Percentiles rank a stretch among this genome's conserved stretches.
Evolutionary conservation across 371 early-diverging fungal species (phyloP).

Genomic region (Rhizomucor miehei): DNA sequence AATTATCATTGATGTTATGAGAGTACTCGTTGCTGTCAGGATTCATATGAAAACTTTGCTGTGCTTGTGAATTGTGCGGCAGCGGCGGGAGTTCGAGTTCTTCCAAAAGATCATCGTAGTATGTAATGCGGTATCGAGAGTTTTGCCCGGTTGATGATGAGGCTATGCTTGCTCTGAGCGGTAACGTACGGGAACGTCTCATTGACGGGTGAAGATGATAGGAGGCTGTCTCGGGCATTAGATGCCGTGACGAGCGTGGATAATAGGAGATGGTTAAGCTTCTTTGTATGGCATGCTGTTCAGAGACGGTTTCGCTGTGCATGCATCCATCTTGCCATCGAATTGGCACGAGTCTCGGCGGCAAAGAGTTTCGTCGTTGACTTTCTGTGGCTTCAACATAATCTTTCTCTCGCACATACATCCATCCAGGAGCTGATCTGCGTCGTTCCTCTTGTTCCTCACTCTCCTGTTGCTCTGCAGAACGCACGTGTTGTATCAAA

Average conservation of each 20-base stretch:
- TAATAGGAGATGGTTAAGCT: too few species aligned
- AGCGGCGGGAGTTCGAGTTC: too few species aligned
- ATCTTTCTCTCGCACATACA: neutral
- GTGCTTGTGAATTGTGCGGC: too few species aligned
- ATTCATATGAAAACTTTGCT: too few species aligned
- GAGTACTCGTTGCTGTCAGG: too few species aligned
- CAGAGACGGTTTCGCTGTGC: too few species aligned
- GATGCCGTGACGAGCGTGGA: too few species aligned
- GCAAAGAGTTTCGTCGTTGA: neutral
- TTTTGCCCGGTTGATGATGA: constrained; percentile 1
- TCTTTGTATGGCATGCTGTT: too few species aligned
- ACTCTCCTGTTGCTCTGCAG: neutral
- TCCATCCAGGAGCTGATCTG: constrained; percentile 2
- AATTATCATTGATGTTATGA: too few species aligned
- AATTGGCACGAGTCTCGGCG: neutral
- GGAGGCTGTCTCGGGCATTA: neutral
- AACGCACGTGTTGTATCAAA: neutral
- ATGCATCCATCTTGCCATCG: too few species aligned
- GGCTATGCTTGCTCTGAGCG: constrained; percentile 1
- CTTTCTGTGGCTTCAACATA: neutral
- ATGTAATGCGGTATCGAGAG: constrained; percentile 17
- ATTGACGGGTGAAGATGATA: neutral
- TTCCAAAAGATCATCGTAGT: constrained; percentile 14
- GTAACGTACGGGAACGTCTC: constrained; percentile 1
- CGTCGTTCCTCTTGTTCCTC: neutral